Evolutionary conservation across 805 yeast genomes (phyloP), one percentile per base, ranked within the genome.

Genomic region (Spathaspora sp.): DNA sequence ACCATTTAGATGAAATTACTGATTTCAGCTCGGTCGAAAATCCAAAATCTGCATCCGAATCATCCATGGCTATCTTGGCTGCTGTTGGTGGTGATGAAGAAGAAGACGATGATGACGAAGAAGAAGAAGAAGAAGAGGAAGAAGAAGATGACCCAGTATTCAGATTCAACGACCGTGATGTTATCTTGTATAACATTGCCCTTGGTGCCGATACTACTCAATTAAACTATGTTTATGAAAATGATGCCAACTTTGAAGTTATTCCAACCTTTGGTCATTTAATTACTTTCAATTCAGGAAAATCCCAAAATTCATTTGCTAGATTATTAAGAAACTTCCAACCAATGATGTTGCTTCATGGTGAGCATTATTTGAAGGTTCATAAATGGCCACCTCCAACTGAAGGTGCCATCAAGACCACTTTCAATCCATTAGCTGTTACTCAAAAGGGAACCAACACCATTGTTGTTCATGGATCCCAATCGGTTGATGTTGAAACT

Each of bases 211-310:
- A 75, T 32, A 81, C 89, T 39, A 75, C 76, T 42, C 96, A 93
- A 63, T 77, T 91, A 62, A 75, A 87, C 63, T 90, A 89, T 67
- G 82, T 79, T 20, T 93, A 85, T 67, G 99, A 93, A 72, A 81
- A 83, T 59, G 79, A 79, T 61, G 73, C 78, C 6, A 82, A 89
- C 58, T 93, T 93, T 76, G 90, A 89, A 64, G 93, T 86, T 6
- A 69, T 93, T 46, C 97, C 97, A 51, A 80, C 96, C 0, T 91
- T 86, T 70, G 97, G 96, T 52, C 96, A 90, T 48, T 83, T 93
- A 60, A 93, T 97, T 39, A 85, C 85, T 55, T 87, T 92, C 83
- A 78, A 80, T 57, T 80, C 84, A 46, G 79, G 76, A 47, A 73
- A 79, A 60, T 74, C 83, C 51, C 80, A 80, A 52, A 66, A 82